Conservation (phyloP, 2,329 filamentous ascomycete genomes). For the Cladobotryum protrusum region DNA sequence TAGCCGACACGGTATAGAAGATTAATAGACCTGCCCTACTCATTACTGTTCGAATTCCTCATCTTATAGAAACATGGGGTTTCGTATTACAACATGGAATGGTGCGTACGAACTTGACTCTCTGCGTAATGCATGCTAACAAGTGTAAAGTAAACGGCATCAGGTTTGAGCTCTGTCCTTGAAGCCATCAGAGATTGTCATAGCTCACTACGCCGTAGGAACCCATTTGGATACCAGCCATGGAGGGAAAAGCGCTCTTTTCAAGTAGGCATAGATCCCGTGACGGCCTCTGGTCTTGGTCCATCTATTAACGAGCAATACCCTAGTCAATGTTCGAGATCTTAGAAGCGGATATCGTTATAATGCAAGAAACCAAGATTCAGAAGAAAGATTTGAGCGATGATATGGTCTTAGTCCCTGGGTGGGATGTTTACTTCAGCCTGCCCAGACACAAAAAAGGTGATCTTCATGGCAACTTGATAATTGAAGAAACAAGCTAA, state of each 20-base stretch:
- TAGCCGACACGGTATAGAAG: too few relatives aligned
- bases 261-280: conserved; percentile 41
- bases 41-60: too few relatives aligned
- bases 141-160: conserved; percentile 65
- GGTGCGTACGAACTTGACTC: conserved; percentile 41
- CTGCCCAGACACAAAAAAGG: conserved; percentile 91
- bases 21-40: too few relatives aligned
- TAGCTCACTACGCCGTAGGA: conserved; percentile 40
- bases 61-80: conserved; percentile 47
- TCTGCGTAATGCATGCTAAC: conserved; percentile 8
- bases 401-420: conserved; percentile 91
- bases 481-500: not conserved
- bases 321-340: conserved; percentile 84
- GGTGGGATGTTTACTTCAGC: conserved; percentile 96
- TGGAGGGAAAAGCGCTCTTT: conserved; percentile 68
- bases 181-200: not conserved
- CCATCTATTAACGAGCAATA: not conserved
- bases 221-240: conserved; percentile 79
- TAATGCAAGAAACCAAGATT: conserved; percentile 96
- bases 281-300: not conserved
- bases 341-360: conserved; percentile 83
- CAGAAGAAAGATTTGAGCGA: conserved; percentile 86
- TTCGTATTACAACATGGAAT: conserved; percentile 85
- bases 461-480: conserved; percentile 22
- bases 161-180: conserved; percentile 42